Conservation (phyloP, 352 stramenopile species). For the Pythium biforme region DNA sequence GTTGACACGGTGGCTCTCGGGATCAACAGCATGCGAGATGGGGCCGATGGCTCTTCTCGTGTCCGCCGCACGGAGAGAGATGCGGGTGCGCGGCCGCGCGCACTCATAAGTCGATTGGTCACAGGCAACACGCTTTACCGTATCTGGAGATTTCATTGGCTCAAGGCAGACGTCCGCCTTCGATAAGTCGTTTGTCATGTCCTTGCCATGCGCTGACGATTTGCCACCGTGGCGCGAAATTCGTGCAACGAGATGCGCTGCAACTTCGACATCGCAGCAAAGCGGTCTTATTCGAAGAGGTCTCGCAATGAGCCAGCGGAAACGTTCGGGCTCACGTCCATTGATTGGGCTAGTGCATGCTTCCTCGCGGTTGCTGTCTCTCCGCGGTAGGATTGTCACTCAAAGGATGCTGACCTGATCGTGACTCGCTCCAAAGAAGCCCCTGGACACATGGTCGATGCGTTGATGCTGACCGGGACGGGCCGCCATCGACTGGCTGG, state of each 20-base stretch:
- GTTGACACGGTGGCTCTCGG: slow-evolving; percentile 1
- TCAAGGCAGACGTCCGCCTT: slow-evolving; percentile 12
- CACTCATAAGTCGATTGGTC: slow-evolving; percentile 11
- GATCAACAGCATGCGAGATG: neutral
- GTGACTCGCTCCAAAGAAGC: neutral
- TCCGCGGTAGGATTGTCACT: neutral
- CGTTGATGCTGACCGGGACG: neutral
- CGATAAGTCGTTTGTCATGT: slow-evolving; percentile 3
- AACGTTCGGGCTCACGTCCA: neutral
- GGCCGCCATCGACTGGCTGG: slow-evolving; percentile 5
- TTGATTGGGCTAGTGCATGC: slow-evolving; percentile 13
- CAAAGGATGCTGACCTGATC: slow-evolving; percentile 11
- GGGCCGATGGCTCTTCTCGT: neutral
- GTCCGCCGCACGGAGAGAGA: neutral
- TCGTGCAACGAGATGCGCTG: slow-evolving; percentile 3
- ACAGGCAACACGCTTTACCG: slow-evolving; percentile 7
- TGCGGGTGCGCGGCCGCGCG: neutral
- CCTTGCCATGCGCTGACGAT: neutral
- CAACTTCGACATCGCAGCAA: slow-evolving; percentile 18
- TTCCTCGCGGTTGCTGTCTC: neutral
- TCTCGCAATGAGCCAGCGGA: neutral
- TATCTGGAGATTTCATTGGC: slow-evolving; percentile 13
- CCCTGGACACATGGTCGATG: neutral
- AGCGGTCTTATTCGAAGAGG: neutral
- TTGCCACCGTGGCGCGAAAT: slow-evolving; percentile 9